phyloP scores from a whole-genome alignment of 2,329 filamentous ascomycete genomes.

The Aspergillus brasiliensis region DNA sequence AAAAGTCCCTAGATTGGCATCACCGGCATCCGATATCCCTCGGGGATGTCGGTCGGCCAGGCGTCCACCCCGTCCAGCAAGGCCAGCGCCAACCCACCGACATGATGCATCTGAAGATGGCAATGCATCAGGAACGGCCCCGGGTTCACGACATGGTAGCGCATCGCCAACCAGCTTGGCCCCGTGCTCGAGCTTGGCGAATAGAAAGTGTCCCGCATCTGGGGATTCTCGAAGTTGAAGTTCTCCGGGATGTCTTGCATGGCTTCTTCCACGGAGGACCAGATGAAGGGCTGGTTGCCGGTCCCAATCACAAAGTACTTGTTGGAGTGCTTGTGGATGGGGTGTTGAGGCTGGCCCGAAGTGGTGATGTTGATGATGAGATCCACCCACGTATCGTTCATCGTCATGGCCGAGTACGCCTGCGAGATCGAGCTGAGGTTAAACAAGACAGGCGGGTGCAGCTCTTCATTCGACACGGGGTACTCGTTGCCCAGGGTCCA shows the following conservation, averaged over 20 bases:
- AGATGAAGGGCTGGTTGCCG: conserved; percentile 56
- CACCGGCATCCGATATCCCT: conserved; percentile 1
- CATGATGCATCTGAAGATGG: conserved; percentile 54
- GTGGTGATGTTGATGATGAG: conserved; percentile 37
- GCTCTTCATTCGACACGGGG: conserved; percentile 26
- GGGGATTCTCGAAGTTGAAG: conserved; percentile 63
- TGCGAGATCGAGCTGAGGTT: conserved; percentile 30
- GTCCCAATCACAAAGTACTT: conserved; percentile 61
- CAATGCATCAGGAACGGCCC: conserved; percentile 56
- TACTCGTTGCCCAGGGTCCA: conserved; percentile 33
- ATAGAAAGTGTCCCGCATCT: conserved; percentile 54
- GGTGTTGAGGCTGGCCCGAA: conserved; percentile 57
- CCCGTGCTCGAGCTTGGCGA: conserved; percentile 37
- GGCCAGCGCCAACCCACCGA: conserved; percentile 53
- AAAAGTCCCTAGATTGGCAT: background rate
- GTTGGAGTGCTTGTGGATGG: conserved; percentile 67
- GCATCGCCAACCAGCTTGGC: conserved; percentile 46
- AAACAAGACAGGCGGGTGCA: conserved; percentile 28
- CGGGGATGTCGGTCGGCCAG: conserved; percentile 39
- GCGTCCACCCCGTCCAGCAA: conserved; percentile 54
- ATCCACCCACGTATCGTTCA: conserved; percentile 58
- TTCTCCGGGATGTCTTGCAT: conserved; percentile 48
- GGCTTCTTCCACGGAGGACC: conserved; percentile 57
- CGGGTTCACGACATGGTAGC: conserved; percentile 53
- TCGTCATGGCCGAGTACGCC: conserved; percentile 34